These are phyloP conservation scores for Cyclocybe aegerita DNA, from an alignment of 768 basidiomycete species.

Conservation along the genomic window DNA sequence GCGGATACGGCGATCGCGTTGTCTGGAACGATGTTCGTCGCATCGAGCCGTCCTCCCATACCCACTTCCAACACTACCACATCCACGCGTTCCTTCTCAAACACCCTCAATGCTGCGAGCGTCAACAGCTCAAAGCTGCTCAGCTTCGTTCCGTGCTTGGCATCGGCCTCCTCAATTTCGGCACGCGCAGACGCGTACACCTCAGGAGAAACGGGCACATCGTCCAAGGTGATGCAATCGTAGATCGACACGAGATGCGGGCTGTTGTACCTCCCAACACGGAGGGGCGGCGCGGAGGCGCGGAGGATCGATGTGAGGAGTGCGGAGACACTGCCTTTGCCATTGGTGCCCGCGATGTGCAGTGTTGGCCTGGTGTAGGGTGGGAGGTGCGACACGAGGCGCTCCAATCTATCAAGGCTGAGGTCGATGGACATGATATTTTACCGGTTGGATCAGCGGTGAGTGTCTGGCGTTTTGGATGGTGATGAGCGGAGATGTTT, in stretches of 20 bases:
- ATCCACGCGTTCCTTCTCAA: conserved; percentile 72
- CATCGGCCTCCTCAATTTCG: conserved; percentile 49
- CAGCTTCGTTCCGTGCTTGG: conserved; percentile 41
- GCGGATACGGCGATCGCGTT: conserved; percentile 72
- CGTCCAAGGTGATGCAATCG: conserved; percentile 77
- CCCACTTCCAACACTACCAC: conserved; percentile 86
- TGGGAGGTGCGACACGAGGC: conserved; percentile 54
- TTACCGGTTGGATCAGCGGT: background rate
- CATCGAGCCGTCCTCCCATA: conserved; percentile 90
- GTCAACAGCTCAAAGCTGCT: conserved; percentile 87
- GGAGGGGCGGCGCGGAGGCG: conserved; percentile 51
- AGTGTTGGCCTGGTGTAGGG: conserved; percentile 76
- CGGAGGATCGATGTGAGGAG: conserved; percentile 75
- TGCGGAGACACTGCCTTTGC: conserved; percentile 92
- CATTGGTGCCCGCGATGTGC: conserved; percentile 95
- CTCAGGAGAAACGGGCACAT: conserved; percentile 44
- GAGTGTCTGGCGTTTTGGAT: too few species aligned
- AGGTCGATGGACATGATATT: conserved; percentile 66
- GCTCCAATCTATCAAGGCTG: conserved; percentile 55
- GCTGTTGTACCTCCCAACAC: conserved; percentile 85
- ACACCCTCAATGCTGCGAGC: conserved; percentile 72
- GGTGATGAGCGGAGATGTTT: too few species aligned
- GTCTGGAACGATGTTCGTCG: conserved; percentile 86
- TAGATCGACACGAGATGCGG: conserved; percentile 81
- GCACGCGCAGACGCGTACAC: conserved; percentile 47